These are phyloP conservation scores for Nannochloris sp. DNA, from an alignment of 139 green algal genomes.

Conservation along the genomic window DNA sequence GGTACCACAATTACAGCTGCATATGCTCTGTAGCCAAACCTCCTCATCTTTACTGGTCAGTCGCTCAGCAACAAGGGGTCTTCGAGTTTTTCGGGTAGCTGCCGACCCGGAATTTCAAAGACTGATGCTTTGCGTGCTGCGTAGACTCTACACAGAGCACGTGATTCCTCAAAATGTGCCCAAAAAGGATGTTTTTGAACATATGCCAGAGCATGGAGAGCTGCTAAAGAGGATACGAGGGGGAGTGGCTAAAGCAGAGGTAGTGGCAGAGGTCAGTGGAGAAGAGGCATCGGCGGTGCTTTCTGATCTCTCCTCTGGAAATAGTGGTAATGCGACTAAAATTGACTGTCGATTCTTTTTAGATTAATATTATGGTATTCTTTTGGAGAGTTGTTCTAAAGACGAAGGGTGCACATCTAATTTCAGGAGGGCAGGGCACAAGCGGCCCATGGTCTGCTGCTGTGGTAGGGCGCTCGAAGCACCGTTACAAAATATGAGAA, in stretches of 20 bases:
- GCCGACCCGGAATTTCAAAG: slow-evolving; percentile 36
- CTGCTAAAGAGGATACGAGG: slow-evolving; percentile 25
- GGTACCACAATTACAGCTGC: slow-evolving; percentile 71
- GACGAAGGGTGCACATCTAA: too few relatives aligned
- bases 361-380: neutral
- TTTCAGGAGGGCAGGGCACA: too few relatives aligned
- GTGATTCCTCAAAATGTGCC: slow-evolving; percentile 9
- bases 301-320: too few relatives aligned
- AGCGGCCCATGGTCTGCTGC: too few relatives aligned
- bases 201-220: slow-evolving; percentile 26
- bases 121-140: slow-evolving; percentile 39
- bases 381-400: too few relatives aligned
- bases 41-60: slow-evolving; percentile 46
- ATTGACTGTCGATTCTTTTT: neutral
- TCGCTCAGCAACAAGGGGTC: slow-evolving; percentile 48
- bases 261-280: neutral
- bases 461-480: too few relatives aligned
- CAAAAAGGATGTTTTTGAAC: slow-evolving; percentile 24
- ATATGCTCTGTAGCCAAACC: slow-evolving; percentile 49
- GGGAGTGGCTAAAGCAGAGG: neutral
- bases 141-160: slow-evolving; percentile 26
- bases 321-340: neutral
- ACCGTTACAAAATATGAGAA: too few relatives aligned
- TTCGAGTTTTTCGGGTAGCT: slow-evolving; percentile 45
- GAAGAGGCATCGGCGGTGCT: too few relatives aligned